Percentiles rank a stretch among this genome's conserved stretches.
phyloP scores from a whole-genome alignment of 164 flowering plant species.

The Magnolia sinica region DNA sequence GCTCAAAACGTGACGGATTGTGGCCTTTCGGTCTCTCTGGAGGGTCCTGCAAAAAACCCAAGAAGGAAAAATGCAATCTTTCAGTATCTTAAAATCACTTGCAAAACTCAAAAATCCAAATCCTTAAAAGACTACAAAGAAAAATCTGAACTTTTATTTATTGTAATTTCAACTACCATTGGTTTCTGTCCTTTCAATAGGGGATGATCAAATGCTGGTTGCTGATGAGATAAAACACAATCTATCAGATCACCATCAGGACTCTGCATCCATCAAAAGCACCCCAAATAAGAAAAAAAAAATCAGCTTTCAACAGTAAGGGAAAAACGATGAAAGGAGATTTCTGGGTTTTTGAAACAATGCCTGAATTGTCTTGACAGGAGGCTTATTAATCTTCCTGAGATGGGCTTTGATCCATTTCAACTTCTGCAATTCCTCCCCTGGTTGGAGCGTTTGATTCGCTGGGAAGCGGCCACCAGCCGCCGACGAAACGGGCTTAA shows the following conservation, averaged over 20 bases:
- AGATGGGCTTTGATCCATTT: slow-evolving; percentile 58
- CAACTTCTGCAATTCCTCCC: slow-evolving; percentile 58
- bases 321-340: slow-evolving; percentile 7
- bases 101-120: neutral
- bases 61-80: neutral
- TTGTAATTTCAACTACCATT: slow-evolving; percentile 42
- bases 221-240: slow-evolving; percentile 79
- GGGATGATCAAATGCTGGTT: slow-evolving; percentile 99
- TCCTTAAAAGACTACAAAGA: no score
- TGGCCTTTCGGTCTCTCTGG: slow-evolving; percentile 76
- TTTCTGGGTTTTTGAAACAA: slow-evolving; percentile 6
- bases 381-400: slow-evolving; percentile 73
- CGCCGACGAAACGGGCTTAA: slow-evolving; percentile 27
- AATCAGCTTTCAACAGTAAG: slow-evolving; percentile 1
- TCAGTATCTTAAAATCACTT: slow-evolving; percentile 1
- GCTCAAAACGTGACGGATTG: slow-evolving; percentile 17
- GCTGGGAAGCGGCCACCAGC: slow-evolving; percentile 2
- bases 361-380: slow-evolving; percentile 70
- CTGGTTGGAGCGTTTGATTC: slow-evolving; percentile 51
- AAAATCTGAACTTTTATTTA: neutral
- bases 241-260: slow-evolving; percentile 95
- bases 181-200: slow-evolving; percentile 72
- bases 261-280: slow-evolving; percentile 47
- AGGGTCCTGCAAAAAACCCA: slow-evolving; percentile 51
- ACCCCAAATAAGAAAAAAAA: neutral